Percentiles rank a stretch among this genome's conserved stretches.
Evolutionary conservation across 2,329 filamentous ascomycete species (phyloP).

Genomic region (Calonectria fujianensis): DNA sequence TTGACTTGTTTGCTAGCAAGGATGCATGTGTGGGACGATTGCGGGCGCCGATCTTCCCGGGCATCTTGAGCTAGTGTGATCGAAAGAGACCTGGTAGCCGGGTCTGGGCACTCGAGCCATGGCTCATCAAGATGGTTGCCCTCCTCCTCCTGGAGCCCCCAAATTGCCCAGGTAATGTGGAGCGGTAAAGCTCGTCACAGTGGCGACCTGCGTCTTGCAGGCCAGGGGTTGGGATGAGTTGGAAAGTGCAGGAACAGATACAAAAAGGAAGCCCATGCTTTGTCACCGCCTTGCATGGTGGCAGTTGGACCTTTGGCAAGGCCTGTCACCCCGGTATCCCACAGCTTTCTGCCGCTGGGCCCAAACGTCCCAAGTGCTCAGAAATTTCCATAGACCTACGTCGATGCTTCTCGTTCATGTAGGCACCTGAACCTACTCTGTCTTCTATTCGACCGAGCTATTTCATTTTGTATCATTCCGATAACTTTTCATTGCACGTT

Average conservation of each 20-base stretch:
- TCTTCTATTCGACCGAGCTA: background rate
- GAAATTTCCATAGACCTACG: background rate
- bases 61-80: conserved; percentile 17
- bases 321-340: background rate
- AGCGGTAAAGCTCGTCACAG: conserved; percentile 1
- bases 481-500: background rate
- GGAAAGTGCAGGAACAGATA: background rate
- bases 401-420: background rate
- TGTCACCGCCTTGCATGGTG: background rate
- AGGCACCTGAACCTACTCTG: background rate
- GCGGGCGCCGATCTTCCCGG: conserved; percentile 1
- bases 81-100: conserved; percentile 20
- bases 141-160: background rate
- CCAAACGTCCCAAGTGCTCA: background rate
- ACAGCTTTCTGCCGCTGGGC: background rate
- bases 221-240: background rate
- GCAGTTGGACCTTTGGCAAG: background rate
- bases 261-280: background rate
- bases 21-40: conserved; percentile 6
- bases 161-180: background rate
- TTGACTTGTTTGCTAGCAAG: conserved; percentile 7
- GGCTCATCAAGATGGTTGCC: background rate
- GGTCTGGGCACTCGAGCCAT: conserved; percentile 1
- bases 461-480: too few species aligned
- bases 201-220: background rate